Base-by-base conservation (phyloP, 768 basidiomycete genomes). In the Roridomyces roridus region DNA sequence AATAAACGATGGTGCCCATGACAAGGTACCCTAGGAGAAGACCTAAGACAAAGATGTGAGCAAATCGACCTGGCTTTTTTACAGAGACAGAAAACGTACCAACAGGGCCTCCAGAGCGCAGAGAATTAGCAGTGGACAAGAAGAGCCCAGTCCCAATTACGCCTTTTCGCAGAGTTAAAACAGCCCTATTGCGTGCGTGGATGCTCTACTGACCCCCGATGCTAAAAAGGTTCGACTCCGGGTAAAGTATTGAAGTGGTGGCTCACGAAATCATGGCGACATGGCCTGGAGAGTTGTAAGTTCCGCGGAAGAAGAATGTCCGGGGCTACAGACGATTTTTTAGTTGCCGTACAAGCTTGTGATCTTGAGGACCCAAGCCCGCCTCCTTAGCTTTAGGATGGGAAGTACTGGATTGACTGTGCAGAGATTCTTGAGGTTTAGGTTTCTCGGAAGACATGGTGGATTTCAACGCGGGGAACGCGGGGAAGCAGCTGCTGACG, bases 1-100 rank as follows among this genome's bases (percentile, higher is more conserved):
- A 75, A 66, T 83, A 86, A 62, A 88, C 88, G 41, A 91, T 81
- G 0, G 86, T 71, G 11, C 89, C 90, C 72, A 92, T 78, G 18
- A 69, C 57, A 0, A 76, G 55, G 64, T 91, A 94, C 14, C 91
- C 92, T 2, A 94, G 80, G 6, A 92, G 67, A 8, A 94, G 78
- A 64, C 86, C 82, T 36, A 31, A 4, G 37, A 51, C 10, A 34
- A 34, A 3, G 1, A 8, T 29, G 15, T 26, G 29, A 51, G 35
- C 41, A 34, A 41, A 28, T 40, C 23, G 18, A 23, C 34, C 31
- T 46, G 5, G 23, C 31, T 15, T 31, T 14, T 21, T 25, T 1
- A 6, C 7, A 6, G 5, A 17, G 9, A 14, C 14, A 12, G 37
- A 31, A 20, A 3, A 31, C 68, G 44, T 65, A 80, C 88, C 92